phyloP scores from a whole-genome alignment of 2,329 filamentous ascomycete genomes.

The Ophiosphaerella herpotricha region DNA sequence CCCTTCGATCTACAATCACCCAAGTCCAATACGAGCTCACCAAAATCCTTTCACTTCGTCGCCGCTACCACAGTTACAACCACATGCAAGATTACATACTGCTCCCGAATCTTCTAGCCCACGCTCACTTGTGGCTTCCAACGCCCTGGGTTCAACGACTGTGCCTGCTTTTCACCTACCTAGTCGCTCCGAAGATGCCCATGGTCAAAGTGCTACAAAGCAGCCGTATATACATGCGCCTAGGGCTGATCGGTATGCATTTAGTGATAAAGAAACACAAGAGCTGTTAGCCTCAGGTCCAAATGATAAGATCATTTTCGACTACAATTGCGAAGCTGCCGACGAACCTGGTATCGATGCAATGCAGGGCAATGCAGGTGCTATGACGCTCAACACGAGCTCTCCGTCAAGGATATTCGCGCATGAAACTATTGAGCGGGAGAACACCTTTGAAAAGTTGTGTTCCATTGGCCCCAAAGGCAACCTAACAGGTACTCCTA shows the following conservation, averaged over 20 bases:
- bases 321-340: conserved; percentile 12
- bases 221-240: conserved; percentile 22
- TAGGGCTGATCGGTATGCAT: conserved; percentile 25
- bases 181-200: not conserved
- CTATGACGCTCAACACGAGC: conserved; percentile 2
- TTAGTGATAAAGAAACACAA: conserved; percentile 40
- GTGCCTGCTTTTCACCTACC: conserved; percentile 18
- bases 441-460: conserved; percentile 44
- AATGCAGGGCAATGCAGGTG: not conserved
- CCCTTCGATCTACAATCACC: conserved; percentile 27
- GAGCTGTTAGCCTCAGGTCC: conserved; percentile 43
- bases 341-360: not conserved
- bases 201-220: conserved; percentile 7
- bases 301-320: conserved; percentile 42
- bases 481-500: conserved; percentile 45
- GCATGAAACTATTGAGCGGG: conserved; percentile 19
- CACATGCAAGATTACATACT: conserved; percentile 9
- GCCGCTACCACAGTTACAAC: conserved; percentile 24
- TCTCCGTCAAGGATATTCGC: conserved; percentile 4
- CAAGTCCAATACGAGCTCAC: conserved; percentile 26
- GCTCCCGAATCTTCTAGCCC: conserved; percentile 10
- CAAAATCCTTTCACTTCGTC: conserved; percentile 35
- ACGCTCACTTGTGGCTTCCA: conserved; percentile 6
- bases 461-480: conserved; percentile 38
- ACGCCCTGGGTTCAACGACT: conserved; percentile 21